These are phyloP conservation scores for Saccharomycopsis olivae DNA, from an alignment of 805 yeast genomes.

Conservation along the genomic window DNA sequence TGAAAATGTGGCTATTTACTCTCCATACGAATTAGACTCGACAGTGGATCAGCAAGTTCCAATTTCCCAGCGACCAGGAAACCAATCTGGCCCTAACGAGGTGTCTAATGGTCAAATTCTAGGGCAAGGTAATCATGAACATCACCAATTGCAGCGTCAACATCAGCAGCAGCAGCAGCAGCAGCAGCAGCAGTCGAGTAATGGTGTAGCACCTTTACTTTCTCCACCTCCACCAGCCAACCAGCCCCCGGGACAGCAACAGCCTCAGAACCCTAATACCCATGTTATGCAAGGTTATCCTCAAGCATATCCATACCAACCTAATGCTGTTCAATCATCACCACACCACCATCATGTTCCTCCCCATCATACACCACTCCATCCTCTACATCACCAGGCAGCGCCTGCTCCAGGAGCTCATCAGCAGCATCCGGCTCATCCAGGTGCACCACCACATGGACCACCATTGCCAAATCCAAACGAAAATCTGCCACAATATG, in stretches of 20 bases:
- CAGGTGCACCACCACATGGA: not conserved
- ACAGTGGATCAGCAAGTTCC: not conserved
- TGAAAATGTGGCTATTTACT: constrained; percentile 12
- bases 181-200: too few species aligned
- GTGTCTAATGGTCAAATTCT: not conserved
- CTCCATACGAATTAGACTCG: not conserved
- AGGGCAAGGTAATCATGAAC: too few species aligned
- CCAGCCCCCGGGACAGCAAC: too few species aligned
- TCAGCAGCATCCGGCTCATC: not conserved
- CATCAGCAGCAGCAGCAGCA: not conserved
- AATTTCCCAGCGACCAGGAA: not conserved
- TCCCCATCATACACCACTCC: not conserved
- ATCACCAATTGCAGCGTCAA: not conserved
- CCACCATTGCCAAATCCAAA: too few species aligned
- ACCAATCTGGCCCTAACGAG: not conserved
- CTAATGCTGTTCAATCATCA: too few species aligned
- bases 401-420: not conserved
- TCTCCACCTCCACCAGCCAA: too few species aligned
- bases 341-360: not conserved
- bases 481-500: not conserved
- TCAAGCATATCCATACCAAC: too few species aligned
- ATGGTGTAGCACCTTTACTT: too few species aligned
- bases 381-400: not conserved
- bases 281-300: too few species aligned
- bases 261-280: too few species aligned